Evolutionary conservation across 768 basidiomycete species (phyloP), one percentile per base, ranked within the genome.

Genomic region (Suillus tomentosus): DNA sequence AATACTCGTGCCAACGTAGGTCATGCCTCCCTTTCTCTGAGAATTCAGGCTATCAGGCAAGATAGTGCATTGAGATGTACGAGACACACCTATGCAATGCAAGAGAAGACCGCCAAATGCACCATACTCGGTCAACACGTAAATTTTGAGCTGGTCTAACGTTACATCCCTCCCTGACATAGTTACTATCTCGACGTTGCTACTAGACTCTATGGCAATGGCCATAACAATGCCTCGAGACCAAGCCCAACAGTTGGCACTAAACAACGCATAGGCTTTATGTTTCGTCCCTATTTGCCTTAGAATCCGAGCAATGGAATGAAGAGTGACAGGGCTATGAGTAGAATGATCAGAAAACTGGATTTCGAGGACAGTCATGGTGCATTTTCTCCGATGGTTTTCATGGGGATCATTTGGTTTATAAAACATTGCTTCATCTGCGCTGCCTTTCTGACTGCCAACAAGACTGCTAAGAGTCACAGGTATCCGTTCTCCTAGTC

Each of bases 241-340:
- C 56, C 56, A 57, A 17, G 56, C 56, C 56, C 56, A 57, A 24
- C 56, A 57, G 5, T 57, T 57, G 24, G 56, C 56, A 27, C 56
- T 57, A 24, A 57, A 57, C 15, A 57, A 57, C 1, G 56, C 56
- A 40, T 57, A 57, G 22, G 56, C 56, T 6, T 10, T 5, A 40
- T 57, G 56, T 27, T 57, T 24, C 15, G 7, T 40, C 3, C 56
- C 56, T 3, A 27, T 10, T 19, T 57, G 56, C 22, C 15, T 40
- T 15, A 57, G 39, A 57, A 57, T 40, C 24, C 24, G 39, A 15
- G 56, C 56, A 40, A 57, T 40, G 9, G 15, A 40, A 40, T 57
- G 39, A 27, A 57, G 56, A 27, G 56, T 57, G 15, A 39, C 39
- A 17, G 56, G 15, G 22, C 22, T 17, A 40, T 24, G 37, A 54